Evolutionary conservation across 768 basidiomycete genomes (phyloP), one percentile per base, ranked within the genome.

Genomic region (Mycena crocata): DNA sequence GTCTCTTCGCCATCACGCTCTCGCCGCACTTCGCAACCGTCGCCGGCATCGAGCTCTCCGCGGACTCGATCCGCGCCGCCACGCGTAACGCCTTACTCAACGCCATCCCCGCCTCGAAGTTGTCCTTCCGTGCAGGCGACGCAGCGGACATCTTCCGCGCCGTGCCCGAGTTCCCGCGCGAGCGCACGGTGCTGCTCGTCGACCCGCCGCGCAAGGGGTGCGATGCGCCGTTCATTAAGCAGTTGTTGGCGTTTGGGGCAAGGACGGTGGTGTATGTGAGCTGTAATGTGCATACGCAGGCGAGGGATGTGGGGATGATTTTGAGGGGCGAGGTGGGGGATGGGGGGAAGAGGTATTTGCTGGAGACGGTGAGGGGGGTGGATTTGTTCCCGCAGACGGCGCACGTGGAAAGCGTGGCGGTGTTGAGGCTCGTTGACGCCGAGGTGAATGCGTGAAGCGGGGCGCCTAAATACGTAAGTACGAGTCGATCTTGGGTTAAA

Each of bases 201-300:
- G 93, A 99, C 76, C 98, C 98, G 1, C 98, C 97, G 8, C 84
- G 97, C 68, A 99, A 98, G 77, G 98, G 98, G 24, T 97, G 94
- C 74, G 95, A 97, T 77, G 87, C 88, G 48, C 79, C 82, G 26
- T 94, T 94, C 68, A 83, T 98, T 42, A 78, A 85, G 42, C 97
- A 98, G 80, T 78, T 98, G 37, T 73, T 96, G 55, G 76, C 73
- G 8, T 93, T 98, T 78, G 79, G 88, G 39, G 83, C 91, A 15
- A 79, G 81, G 60, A 87, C 86, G 31, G 84, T 96, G 67, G 93
- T 96, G 54, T 98, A 98, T 74, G 94, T 98, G 62, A 95, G 93
- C 74, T 98, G 96, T 73, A 98, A 97, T 74, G 96, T 98, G 50
- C 96, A 96, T 73, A 95, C 95, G 10, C 93, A 94, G 81, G 93